Conservation (phyloP, 2,329 filamentous ascomycete species). For the Hypomyces rosellus region DNA sequence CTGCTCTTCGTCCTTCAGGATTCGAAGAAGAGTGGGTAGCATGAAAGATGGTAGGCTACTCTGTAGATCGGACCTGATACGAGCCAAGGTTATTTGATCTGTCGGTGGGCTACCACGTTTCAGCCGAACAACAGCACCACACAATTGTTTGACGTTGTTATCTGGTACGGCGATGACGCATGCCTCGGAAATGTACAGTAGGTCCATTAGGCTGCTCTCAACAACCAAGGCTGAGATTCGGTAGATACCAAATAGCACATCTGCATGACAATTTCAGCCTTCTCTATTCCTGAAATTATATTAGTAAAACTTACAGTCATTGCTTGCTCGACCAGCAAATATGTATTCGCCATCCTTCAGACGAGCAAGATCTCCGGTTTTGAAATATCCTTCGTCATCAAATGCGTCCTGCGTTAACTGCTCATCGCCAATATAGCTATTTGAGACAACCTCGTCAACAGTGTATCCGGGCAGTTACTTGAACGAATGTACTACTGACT, state of each 20-base stretch:
- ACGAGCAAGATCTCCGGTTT: constrained; percentile 76
- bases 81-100: neutral
- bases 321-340: constrained; percentile 10
- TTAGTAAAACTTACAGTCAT: constrained; percentile 11
- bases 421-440: constrained; percentile 36
- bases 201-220: constrained; percentile 7
- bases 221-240: constrained; percentile 9
- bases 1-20: constrained; percentile 1
- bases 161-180: constrained; percentile 10
- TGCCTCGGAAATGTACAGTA: constrained; percentile 12
- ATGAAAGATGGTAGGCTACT: constrained; percentile 2
- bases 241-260: neutral
- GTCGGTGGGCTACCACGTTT: neutral
- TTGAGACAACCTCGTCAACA: too few species aligned
- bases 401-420: constrained; percentile 72
- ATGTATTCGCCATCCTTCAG: constrained; percentile 39
- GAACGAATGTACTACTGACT: too few species aligned
- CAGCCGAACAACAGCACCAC: constrained; percentile 11
- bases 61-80: constrained; percentile 8
- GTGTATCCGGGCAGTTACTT: too few species aligned
- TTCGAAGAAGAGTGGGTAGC: constrained; percentile 9
- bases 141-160: constrained; percentile 8
- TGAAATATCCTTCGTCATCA: constrained; percentile 83
- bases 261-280: too few species aligned
- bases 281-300: too few species aligned